Evolutionary conservation across 192 early-diverging fungal species (phyloP).

Genomic region (Gonapodya prolifera): DNA sequence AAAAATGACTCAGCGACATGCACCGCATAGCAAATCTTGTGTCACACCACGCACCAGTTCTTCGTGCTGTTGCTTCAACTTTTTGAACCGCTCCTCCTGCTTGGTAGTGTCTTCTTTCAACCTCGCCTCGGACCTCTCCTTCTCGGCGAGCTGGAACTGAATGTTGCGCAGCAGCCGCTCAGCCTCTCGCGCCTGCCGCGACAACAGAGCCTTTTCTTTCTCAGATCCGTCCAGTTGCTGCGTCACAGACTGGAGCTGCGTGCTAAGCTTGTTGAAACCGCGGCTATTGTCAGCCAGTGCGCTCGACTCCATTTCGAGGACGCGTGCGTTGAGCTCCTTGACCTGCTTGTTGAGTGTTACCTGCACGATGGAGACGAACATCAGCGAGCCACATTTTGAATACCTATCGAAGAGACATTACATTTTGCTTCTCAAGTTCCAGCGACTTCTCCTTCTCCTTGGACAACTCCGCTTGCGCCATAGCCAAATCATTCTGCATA

Average conservation of each 20-base stretch:
- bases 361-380: constrained; percentile 17
- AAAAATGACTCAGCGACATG: background rate
- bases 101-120: constrained; percentile 58
- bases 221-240: constrained; percentile 43
- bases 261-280: constrained; percentile 40
- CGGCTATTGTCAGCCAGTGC: constrained; percentile 36
- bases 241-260: constrained; percentile 46
- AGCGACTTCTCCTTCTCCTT: constrained; percentile 47
- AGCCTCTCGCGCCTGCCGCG: constrained; percentile 40
- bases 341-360: constrained; percentile 65
- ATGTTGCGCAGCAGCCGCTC: constrained; percentile 74
- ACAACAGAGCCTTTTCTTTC: constrained; percentile 47
- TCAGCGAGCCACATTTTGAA: constrained; percentile 63
- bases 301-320: constrained; percentile 63
- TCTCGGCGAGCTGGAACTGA: constrained; percentile 72
- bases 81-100: constrained; percentile 51
- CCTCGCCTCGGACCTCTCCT: constrained; percentile 55
- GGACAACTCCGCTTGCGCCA: constrained; percentile 55
- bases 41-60: constrained; percentile 31
- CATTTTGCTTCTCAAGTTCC: constrained; percentile 44
- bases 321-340: constrained; percentile 61
- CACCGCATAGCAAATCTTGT: background rate
- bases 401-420: constrained; percentile 42
- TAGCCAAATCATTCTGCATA: constrained; percentile 46
- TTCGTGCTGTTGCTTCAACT: constrained; percentile 48